Base-by-base conservation (phyloP, 129 eudicot genomes). In the Tagetes patula region DNA sequence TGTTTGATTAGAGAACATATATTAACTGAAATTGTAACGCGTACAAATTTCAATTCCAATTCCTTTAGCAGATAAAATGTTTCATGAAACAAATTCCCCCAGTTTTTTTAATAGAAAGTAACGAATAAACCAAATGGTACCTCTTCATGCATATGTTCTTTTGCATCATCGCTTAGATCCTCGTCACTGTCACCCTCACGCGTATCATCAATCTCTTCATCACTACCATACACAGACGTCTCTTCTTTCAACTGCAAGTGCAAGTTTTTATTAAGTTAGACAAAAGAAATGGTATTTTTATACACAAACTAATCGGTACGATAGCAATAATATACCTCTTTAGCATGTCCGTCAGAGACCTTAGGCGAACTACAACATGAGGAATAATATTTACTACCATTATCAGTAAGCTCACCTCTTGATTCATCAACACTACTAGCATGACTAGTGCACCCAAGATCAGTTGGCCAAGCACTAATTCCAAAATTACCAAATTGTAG, bases 311-410 rank as follows among this genome's bases (percentile, higher is more conserved):
- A 54, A 54, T 54, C 11, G 10, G 3, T 14, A 54, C 34, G 20
- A 43, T 47, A 45, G 9, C 8, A 72, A 75, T 59, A 61, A 12
- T 9, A 5, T 80, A 86, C 96, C 96, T 89, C 98, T 79, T 90
- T 94, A 27, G 90, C 81, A 64, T 82, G 92, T 73, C 95, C 95
- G 65, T 90, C 89, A 42, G 91, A 81, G 55, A 72, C 74, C 82
- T 95, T 84, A 27, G 98, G 98, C 32, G 98, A 90, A 79, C 98
- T 90, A 82, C 96, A 87, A 81, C 90, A 87, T 1, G 98, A 94
- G 6, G 96, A 89, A 65, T 76, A 71, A 75, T 85, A 77, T 71
- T 76, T 86, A 55, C 96, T 90, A 64, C 93, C 92, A 68, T 82
- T 89, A 36, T 94, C 98, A 42, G 90, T 87, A 38, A 82, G 77